Base-by-base conservation (phyloP, 257 asterid genomes). In the Ocimum tenuiflorum region DNA sequence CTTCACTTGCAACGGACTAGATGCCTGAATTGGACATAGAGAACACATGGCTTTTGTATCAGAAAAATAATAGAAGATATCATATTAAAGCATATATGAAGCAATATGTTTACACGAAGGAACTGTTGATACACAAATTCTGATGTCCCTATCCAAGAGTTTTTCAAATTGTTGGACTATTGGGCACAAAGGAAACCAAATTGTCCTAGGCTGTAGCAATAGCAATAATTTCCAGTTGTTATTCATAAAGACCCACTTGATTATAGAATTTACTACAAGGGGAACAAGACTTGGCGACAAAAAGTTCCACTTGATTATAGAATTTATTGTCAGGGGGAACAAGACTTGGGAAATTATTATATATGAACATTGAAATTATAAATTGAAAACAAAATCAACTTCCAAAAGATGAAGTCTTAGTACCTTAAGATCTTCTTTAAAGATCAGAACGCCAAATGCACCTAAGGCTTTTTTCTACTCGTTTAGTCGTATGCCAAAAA, bases 1-100 rank as follows among this genome's bases (percentile, higher is more conserved):
- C 88, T 88, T 91, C 84, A 91, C 97, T 88, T 91, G 97, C 95
- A 91, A 80, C 56, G 96, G 95, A 81, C 88, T 88, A 74, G 97
- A 86, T 62, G 94, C 97, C 97, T 90, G 95, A 65, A 76, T 81
- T 73, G 73, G 69, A 83, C 54, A 70, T 14, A 79, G 76, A 76
- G 63, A 76, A 67, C 70, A 73, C 35, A 65, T 56, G 45, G 76
- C 60, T 61, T 65, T 81, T 23, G 45, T 45, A 76, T 72, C 72
- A 79, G 74, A 76, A 75, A 38, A 48, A 54, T 35, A 75, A 56
- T 56, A 72, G 23, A 58, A 75, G 33, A 52, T 10, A 55, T 60
- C 65, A 63, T 5, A 36, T 38, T 36, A 41, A 31, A 72, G 63
- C 43, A 72, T 4, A 42, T 43, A 65, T 36, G 46, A 17, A 65